These are phyloP conservation scores for Candida germanica DNA, from an alignment of 805 yeast species.

Conservation along the genomic window DNA sequence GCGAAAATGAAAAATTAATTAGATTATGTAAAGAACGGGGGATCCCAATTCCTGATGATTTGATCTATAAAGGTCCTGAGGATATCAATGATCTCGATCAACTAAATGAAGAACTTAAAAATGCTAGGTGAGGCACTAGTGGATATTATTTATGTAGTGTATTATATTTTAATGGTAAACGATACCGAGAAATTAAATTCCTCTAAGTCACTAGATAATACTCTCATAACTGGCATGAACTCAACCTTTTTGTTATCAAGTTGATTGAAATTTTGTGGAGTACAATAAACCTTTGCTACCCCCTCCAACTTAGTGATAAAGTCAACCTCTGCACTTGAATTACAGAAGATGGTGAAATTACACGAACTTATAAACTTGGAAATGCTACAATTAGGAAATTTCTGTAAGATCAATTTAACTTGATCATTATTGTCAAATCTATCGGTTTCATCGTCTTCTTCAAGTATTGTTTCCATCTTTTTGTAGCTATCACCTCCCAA, in stretches of 20 bases:
- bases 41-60: constrained; percentile 40
- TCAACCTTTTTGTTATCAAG: constrained; percentile 9
- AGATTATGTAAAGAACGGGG: constrained; percentile 39
- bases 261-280: not conserved
- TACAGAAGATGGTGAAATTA: constrained; percentile 13
- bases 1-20: constrained; percentile 48
- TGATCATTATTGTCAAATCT: not conserved
- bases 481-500: constrained; percentile 66
- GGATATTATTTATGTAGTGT: constrained; percentile 2
- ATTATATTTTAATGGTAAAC: constrained; percentile 16
- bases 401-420: not conserved
- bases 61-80: constrained; percentile 28
- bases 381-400: constrained; percentile 2
- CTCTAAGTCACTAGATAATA: constrained; percentile 11
- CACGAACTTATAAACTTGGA: constrained; percentile 1
- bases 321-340: constrained; percentile 10
- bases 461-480: constrained; percentile 38
- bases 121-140: constrained; percentile 1
- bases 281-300: constrained; percentile 9
- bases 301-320: constrained; percentile 5
- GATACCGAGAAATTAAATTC: constrained; percentile 14
- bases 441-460: constrained; percentile 24
- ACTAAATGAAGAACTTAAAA: constrained; percentile 9
- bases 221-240: constrained; percentile 16
- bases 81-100: constrained; percentile 15